A percentile compares a stretch with the other conserved stretches of the same genome.
Conservation (phyloP, 2,329 filamentous ascomycete species). For the Fusarium drepaniforme region DNA sequence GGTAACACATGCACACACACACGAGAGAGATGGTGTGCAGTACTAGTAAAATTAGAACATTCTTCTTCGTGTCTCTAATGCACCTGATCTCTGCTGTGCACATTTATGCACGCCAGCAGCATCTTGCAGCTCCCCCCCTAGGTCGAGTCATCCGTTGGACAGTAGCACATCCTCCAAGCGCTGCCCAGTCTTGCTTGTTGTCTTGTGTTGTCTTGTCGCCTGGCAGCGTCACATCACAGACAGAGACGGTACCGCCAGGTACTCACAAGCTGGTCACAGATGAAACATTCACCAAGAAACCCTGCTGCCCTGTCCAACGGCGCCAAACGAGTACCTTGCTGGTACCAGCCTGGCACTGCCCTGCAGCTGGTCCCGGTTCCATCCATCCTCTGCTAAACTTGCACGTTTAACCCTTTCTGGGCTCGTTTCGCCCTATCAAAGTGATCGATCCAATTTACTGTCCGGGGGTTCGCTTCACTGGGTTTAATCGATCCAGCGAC, state of each 20-base stretch:
- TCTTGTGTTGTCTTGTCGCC: not conserved
- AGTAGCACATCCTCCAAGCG: not conserved
- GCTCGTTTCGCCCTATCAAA: conserved; percentile 38
- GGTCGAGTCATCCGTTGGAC: not conserved
- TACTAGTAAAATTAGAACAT: conserved; percentile 32
- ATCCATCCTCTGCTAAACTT: conserved; percentile 1
- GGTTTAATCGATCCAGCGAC: conserved; percentile 10
- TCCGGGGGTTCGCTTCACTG: conserved; percentile 23
- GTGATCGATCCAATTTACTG: conserved; percentile 16
- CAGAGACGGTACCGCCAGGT: not conserved
- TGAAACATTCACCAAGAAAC: conserved; percentile 21
- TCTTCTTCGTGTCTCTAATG: conserved; percentile 2
- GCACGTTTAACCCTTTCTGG: conserved; percentile 12
- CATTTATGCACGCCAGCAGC: conserved; percentile 6
- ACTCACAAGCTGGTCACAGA: conserved; percentile 1
- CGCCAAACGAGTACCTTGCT: conserved; percentile 14
- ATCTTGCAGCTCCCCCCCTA: not conserved
- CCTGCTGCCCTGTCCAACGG: not conserved
- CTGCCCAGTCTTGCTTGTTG: not conserved
- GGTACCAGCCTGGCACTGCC: conserved; percentile 23
- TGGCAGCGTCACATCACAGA: conserved; percentile 11
- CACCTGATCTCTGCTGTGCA: conserved; percentile 1
- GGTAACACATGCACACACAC: not conserved
- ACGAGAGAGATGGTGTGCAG: not conserved
- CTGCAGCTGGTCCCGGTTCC: conserved; percentile 8